Conservation (phyloP, 148 eudicot genomes). For the Fagopyrum tataricum region DNA sequence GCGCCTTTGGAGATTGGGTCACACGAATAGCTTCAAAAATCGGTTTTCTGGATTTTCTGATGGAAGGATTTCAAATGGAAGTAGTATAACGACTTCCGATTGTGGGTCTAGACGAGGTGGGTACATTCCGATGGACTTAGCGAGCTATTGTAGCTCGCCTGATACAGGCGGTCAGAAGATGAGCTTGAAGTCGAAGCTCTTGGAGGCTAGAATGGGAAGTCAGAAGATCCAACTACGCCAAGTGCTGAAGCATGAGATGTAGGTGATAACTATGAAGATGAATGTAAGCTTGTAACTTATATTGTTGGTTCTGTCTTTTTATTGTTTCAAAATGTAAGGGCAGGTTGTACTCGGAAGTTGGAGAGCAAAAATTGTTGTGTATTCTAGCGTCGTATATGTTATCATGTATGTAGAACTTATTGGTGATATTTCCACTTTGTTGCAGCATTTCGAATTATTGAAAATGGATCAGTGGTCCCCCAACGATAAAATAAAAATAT, state of each 20-base stretch:
- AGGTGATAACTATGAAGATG: no score
- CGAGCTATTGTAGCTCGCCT: conserved; percentile 44
- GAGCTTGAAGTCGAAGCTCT: conserved; percentile 61
- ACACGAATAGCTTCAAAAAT: conserved; percentile 20
- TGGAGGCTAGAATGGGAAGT: conserved; percentile 71
- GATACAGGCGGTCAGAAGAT: conserved; percentile 50
- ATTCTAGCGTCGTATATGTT: no score
- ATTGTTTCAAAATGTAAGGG: no score
- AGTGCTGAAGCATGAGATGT: conserved; percentile 52
- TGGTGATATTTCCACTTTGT: no score
- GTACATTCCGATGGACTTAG: conserved; percentile 11
- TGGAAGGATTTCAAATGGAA: conserved; percentile 40
- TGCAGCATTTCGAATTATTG: no score
- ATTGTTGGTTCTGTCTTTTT: no score
- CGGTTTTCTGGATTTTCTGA: conserved; percentile 41
- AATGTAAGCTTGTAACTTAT: no score
- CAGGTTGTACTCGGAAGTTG: no score
- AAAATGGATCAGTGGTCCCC: no score
- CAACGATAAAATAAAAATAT: no score
- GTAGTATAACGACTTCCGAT: conserved; percentile 28
- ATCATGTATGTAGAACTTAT: no score
- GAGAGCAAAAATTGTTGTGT: no score
- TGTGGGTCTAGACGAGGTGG: conserved; percentile 9
- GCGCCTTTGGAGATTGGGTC: conserved; percentile 55
- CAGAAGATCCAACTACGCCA: conserved; percentile 77